Percentiles rank a stretch among this genome's conserved stretches.
Evolutionary conservation across 805 yeast species (phyloP).

Genomic region (Candida sithepensis): DNA sequence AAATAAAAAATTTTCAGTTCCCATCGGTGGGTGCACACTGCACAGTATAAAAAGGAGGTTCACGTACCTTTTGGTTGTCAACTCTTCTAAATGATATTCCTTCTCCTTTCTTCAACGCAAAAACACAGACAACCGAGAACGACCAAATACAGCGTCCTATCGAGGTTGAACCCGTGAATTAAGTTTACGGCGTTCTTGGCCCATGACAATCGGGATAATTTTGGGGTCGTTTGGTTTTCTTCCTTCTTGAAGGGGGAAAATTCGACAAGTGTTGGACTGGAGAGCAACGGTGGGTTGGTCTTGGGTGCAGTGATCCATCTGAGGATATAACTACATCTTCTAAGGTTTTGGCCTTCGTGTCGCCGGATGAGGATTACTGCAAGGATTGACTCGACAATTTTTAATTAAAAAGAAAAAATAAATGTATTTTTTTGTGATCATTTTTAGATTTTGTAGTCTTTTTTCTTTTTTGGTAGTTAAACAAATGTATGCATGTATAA

Average conservation of each 20-base stretch:
- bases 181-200: background rate
- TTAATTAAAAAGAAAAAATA: too few species aligned
- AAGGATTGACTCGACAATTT: background rate
- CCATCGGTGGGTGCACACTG: too few species aligned
- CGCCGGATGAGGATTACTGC: slow-evolving; percentile 1
- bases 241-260: background rate
- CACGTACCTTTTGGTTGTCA: background rate
- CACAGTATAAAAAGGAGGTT: background rate
- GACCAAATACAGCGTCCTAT: background rate
- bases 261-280: background rate
- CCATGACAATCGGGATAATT: slow-evolving; percentile 1
- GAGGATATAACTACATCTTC: background rate
- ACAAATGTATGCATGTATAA: too few species aligned
- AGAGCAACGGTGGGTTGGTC: background rate
- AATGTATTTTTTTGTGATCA: too few species aligned
- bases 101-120: slow-evolving; percentile 1
- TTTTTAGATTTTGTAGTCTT: too few species aligned
- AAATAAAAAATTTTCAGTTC: too few species aligned
- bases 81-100: background rate
- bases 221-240: background rate
- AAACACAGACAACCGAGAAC: background rate
- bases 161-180: background rate
- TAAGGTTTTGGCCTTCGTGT: slow-evolving; percentile 1
- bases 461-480: too few species aligned
- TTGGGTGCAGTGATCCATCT: slow-evolving; percentile 1